Evolutionary conservation across 176 grass and related monocot species (phyloP).

Genomic region (Lolium rigidum): DNA sequence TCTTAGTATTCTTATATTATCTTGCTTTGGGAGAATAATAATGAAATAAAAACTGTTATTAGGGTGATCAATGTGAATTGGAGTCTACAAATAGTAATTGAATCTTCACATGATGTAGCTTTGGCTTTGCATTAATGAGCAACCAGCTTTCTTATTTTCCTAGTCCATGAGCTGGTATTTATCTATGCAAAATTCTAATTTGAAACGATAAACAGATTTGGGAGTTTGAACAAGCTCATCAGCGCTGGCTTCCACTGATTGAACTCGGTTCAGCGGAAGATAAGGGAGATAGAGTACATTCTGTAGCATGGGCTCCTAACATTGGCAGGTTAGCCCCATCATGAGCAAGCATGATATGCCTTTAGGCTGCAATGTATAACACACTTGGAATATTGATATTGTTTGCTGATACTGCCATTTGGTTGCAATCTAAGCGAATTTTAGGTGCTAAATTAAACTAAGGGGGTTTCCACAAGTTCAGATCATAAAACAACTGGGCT

Average conservation of each 20-base stretch:
- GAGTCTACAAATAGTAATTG: neutral
- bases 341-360: conserved; percentile 7
- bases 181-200: conserved; percentile 32
- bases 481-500: neutral
- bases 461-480: neutral
- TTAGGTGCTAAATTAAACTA: neutral
- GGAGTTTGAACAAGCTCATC: conserved; percentile 89
- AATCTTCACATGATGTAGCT: conserved; percentile 32
- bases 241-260: conserved; percentile 82
- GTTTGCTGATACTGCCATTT: conserved; percentile 35
- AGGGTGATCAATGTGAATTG: neutral
- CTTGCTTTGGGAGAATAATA: conserved; percentile 18
- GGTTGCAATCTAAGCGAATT: neutral
- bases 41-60: conserved; percentile 26
- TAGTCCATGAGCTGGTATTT: conserved; percentile 15
- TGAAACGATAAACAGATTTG: conserved; percentile 72
- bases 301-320: conserved; percentile 94
- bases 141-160: neutral
- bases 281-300: conserved; percentile 69
- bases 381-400: conserved; percentile 16
- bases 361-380: conserved; percentile 27
- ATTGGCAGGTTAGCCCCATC: conserved; percentile 76
- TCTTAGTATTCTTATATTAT: conserved; percentile 22
- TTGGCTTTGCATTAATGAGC: neutral
- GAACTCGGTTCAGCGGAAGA: conserved; percentile 77